Conservation (phyloP, 2,329 filamentous ascomycete genomes). For the Aspergillus candidus region DNA sequence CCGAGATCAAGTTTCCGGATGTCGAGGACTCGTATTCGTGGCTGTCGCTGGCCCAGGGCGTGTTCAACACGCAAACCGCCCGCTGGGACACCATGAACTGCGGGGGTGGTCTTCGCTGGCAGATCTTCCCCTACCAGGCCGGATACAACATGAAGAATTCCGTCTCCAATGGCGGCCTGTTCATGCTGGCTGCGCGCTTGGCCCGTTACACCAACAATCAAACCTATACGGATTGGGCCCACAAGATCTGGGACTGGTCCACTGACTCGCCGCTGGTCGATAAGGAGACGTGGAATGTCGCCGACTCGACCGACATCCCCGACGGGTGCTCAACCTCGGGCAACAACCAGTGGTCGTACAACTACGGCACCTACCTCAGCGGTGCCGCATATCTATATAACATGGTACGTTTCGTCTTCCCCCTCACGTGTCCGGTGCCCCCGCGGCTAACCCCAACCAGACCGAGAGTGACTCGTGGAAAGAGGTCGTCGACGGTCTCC, state of each 20-base stretch:
- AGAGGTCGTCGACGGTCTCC: slow-evolving; percentile 49
- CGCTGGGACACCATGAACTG: slow-evolving; percentile 67
- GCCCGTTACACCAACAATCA: slow-evolving; percentile 59
- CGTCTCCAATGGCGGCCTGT: slow-evolving; percentile 75
- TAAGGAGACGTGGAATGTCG: slow-evolving; percentile 53
- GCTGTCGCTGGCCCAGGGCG: slow-evolving; percentile 59
- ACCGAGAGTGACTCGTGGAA: slow-evolving; percentile 47
- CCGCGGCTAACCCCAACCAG: slow-evolving; percentile 39
- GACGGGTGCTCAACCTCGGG: slow-evolving; percentile 57
- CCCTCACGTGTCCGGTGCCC: not conserved
- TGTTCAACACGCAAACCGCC: slow-evolving; percentile 63
- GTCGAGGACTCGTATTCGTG: slow-evolving; percentile 41
- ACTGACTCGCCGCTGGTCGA: slow-evolving; percentile 53
- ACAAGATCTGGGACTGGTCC: slow-evolving; percentile 59
- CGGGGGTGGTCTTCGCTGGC: slow-evolving; percentile 70
- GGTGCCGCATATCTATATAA: slow-evolving; percentile 67
- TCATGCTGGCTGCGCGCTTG: slow-evolving; percentile 71
- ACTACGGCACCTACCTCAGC: slow-evolving; percentile 53
- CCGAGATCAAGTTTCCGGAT: slow-evolving; percentile 59
- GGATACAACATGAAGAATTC: slow-evolving; percentile 80
- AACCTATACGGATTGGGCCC: slow-evolving; percentile 59
- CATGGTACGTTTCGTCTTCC: slow-evolving; percentile 35
- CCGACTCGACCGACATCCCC: slow-evolving; percentile 55
- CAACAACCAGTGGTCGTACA: slow-evolving; percentile 62
- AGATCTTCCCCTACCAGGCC: slow-evolving; percentile 71